A percentile compares a stretch with the other conserved stretches of the same genome.
Conservation (phyloP, 83 land plant genomes). For the Picea mariana region DNA sequence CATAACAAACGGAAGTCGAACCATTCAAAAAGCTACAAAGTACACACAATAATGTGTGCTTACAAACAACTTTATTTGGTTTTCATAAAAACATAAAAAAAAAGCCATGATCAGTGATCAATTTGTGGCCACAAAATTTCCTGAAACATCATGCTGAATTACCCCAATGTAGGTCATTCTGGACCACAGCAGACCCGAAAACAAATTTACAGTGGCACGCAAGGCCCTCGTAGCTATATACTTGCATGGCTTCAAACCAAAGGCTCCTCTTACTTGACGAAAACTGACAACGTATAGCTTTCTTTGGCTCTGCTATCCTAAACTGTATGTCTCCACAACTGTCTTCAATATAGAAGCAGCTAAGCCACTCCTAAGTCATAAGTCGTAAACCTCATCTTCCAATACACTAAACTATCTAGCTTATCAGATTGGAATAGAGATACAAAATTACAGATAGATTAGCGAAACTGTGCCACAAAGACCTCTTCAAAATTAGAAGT, state of each 20-base stretch:
- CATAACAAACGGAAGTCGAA: neutral
- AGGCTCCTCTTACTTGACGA: conserved; percentile 10
- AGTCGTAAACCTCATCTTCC: neutral
- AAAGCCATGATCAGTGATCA: conserved; percentile 3
- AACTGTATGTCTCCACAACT: neutral
- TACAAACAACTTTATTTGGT: neutral
- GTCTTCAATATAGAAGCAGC: neutral
- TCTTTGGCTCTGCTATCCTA: neutral
- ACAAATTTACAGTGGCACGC: conserved; percentile 4
- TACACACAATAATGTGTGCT: neutral
- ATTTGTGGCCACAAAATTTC: conserved; percentile 12
- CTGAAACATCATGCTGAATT: neutral
- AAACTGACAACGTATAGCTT: neutral
- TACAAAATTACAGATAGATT: conserved; percentile 13
- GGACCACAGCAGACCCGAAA: conserved; percentile 3
- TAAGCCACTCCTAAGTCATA: neutral
- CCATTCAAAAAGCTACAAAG: conserved; percentile 5
- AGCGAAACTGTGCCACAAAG: conserved; percentile 1
- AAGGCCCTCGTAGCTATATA: neutral
- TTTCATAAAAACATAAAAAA: conserved; percentile 8
- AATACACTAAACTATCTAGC: neutral
- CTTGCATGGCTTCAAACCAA: neutral
- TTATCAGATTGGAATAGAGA: conserved; percentile 5
- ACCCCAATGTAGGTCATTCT: conserved; percentile 10
- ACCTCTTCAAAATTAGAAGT: neutral